Evolutionary conservation across 495 filamentous ascomycete species (phyloP), one percentile per base, ranked within the genome.

Genomic region (Sordaria brevicollis): DNA sequence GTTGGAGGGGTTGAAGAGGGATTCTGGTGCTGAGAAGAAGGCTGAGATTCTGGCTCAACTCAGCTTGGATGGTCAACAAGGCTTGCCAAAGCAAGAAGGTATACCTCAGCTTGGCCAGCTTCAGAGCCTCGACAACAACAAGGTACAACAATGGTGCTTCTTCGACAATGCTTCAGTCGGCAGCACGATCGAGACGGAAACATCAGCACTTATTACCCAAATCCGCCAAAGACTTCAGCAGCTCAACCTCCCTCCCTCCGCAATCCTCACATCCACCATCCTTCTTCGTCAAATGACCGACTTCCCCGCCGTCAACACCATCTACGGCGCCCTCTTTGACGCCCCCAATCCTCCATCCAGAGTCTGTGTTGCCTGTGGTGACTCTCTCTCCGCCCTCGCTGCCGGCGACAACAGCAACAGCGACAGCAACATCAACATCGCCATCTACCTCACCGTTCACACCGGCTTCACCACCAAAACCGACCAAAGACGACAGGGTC

Each of bases 311-410:
- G 80, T 96, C 71, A 99, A 98, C 80, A 77, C 78, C 68, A 76
- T 89, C 71, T 99, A 99, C 81, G 86, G 86, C 29, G 78, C 83
- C 1, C 82, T 89, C 34, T 92, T 96, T 77, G 78, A 83, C 21
- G 82, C 86, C 11, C 92, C 93, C 0, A 94, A 93, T 70, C 95
- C 95, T 0, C 93, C 95, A 0, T 88, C 93, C 0, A 82, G 95
- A 69, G 92, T 93, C 29, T 94, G 92, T 17, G 85, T 99, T 57
- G 90, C 92, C 0, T 91, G 89, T 70, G 93, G 93, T 31, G 78
- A 84, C 69, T 70, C 83, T 13, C 72, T 85, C 11, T 69, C 54
- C 21, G 90, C 92, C 0, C 13, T 57, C 1, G 13, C 49, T 11
- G 41, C n/a, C 9, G 7, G 41, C 41, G 13, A 49, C 19, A 4